A percentile compares a stretch with the other conserved stretches of the same genome.
Conservation (phyloP, 257 asterid genomes). For the Oldenlandia corymbosa region DNA sequence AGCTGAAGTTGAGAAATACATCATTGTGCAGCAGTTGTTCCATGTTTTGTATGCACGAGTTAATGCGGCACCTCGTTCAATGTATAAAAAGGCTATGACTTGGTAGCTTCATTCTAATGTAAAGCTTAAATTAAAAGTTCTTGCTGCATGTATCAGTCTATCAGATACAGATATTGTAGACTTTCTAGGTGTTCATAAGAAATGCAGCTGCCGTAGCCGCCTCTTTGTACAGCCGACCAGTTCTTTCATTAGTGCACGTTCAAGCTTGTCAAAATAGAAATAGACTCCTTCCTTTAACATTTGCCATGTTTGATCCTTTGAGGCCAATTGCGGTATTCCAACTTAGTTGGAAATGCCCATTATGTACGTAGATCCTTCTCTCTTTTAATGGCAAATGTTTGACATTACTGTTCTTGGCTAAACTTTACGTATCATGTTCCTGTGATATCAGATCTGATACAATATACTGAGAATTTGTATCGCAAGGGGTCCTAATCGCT, state of each 20-base stretch:
- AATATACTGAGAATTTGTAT: no score
- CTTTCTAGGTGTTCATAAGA: conserved; percentile 3
- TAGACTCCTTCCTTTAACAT: background rate
- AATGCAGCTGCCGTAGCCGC: conserved; percentile 14
- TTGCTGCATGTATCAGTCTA: conserved; percentile 4
- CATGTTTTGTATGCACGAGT: conserved; percentile 1
- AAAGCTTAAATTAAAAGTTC: conserved; percentile 11
- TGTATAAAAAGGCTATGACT: conserved; percentile 14
- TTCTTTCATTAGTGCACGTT: background rate
- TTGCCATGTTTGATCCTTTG: background rate
- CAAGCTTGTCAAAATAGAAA: background rate
- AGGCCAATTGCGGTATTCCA: background rate
- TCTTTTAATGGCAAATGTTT: no score
- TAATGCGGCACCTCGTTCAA: conserved; percentile 4
- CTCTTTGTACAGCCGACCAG: conserved; percentile 12
- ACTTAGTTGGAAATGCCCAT: no score
- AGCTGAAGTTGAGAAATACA: conserved; percentile 5
- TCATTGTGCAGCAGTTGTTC: conserved; percentile 7
- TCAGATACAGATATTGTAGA: background rate
- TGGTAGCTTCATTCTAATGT: conserved; percentile 11
- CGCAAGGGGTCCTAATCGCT: no score
- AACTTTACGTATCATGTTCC: no score
- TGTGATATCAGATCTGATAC: no score
- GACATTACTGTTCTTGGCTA: no score
- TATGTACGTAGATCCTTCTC: no score